A percentile compares a stretch with the other conserved stretches of the same genome.
Conservation (phyloP, 2,329 filamentous ascomycete genomes). For the Cladophialophora exuberans region DNA sequence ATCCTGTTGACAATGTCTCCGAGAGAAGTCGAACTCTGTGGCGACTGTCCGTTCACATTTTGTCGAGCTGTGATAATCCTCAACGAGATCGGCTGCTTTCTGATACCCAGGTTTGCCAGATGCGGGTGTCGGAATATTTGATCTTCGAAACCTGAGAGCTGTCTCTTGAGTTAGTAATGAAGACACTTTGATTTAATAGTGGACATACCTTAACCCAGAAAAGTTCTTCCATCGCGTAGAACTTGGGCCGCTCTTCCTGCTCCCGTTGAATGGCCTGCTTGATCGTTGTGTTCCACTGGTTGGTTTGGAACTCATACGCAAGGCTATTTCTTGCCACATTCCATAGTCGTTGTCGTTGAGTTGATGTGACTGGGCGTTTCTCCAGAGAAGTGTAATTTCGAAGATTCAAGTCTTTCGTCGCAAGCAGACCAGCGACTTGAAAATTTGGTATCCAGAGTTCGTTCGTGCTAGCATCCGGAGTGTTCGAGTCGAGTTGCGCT, state of each 20-base stretch:
- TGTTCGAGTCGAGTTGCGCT: conserved; percentile 46
- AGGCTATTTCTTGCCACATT: conserved; percentile 51
- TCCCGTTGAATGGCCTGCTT: conserved; percentile 46
- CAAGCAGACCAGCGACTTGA: conserved; percentile 52
- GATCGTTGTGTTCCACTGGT: conserved; percentile 41
- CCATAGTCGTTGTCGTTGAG: conserved; percentile 52
- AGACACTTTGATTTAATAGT: too few relatives aligned
- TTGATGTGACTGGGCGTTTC: conserved; percentile 46
- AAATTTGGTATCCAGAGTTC: conserved; percentile 56
- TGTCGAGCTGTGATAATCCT: conserved; percentile 9
- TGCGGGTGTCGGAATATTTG: conserved; percentile 53
- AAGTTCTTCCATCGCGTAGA: conserved; percentile 53
- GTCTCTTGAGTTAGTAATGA: conserved; percentile 19
- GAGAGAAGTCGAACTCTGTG: conserved; percentile 8
- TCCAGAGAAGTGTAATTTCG: conserved; percentile 48
- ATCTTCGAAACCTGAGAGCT: conserved; percentile 56
- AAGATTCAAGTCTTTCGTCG: conserved; percentile 53
- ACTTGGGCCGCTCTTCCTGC: conserved; percentile 50
- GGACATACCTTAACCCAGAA: conserved; percentile 54
- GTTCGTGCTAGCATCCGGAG: conserved; percentile 41
- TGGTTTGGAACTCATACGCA: conserved; percentile 46
- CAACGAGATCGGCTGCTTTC: conserved; percentile 28
- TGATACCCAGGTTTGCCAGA: conserved; percentile 34
- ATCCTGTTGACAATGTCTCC: conserved; percentile 14
- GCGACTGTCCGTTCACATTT: conserved; percentile 2